Evolutionary conservation across 139 green algal species (phyloP), one percentile per base, ranked within the genome.

Genomic region (Edaphochlamys debaryana): DNA sequence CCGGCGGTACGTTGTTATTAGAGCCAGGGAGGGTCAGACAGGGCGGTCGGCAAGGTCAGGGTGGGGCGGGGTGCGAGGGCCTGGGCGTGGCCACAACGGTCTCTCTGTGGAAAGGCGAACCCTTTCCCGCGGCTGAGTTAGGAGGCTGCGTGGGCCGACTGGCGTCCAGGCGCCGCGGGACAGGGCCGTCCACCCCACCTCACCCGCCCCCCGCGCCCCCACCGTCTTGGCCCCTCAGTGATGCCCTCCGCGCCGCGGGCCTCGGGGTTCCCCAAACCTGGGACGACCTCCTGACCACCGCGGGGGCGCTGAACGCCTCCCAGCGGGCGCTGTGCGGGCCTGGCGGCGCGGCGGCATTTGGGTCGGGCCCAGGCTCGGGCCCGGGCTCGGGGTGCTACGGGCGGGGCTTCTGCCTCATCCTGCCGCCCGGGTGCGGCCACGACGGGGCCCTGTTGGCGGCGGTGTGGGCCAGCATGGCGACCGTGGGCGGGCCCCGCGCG

Each of bases 381-480:
- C 7, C 60, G n/a, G 11, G n/a, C 48, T 1, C 23, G 23, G 71
- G 71, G 25, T 79, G 71, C 71, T 79, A 79, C 52, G 52, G 71
- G 9, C 71, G 36, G 9, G 71, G 52, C 36, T 79, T 79, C 52
- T 79, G 71, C 36, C 71, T 79, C 52, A 8, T 79, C 23, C 71
- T 79, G 52, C 52, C 71, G 36, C 52, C 71, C 6, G 71, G 71
- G 36, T 79, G 71, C 71, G 42, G 7, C 36, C 37, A 54, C 71
- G 71, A 79, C 36, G 71, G 71, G 17, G 71, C 37, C 52, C 23
- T 79, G 52, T 52, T 79, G 71, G 71, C 52, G 0, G 71, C 71
- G 23, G 71, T 79, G 34, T 79, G 71, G 71, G 71, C 71, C 0
- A 52, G 52, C 34, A 79, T 79, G 71, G 52, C 71, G 23, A 52